Base-by-base conservation (phyloP, 441 rosid genomes). In the Caryocar brasiliense region DNA sequence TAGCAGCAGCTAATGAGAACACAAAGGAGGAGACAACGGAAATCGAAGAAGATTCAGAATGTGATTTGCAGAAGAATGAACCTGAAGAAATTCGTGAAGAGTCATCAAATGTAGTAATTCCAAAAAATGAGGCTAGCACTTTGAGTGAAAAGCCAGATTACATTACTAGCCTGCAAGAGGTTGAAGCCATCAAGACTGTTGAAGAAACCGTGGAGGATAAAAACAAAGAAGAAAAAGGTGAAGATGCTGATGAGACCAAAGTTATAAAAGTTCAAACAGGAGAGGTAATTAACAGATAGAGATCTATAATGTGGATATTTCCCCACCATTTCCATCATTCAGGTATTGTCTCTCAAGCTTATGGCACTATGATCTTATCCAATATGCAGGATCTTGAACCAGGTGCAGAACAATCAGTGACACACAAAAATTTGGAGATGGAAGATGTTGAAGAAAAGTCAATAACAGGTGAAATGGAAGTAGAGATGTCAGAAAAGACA, bases 301-400 rank as follows among this genome's bases (percentile, higher is more conserved):
- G 19, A 41, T 56, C 11, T 29, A 36, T 12, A n/a, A n/a, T n/a
- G n/a, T 9, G 11, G 29, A 6, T 39, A n/a, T 32, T 7, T 57
- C 14, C 25, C 30, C 23, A 39, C 34, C 49, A 20, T 43, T 39
- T 33, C 11, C 9, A 7, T 10, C 21, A 17, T 12, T 17, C 17
- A 27, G 4, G n/a, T 17, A n/a, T n/a, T 37, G 13, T 48, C 22
- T 51, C 18, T 9, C 18, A 9, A 27, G 54, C 18, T 52, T 35
- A 41, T 35, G 22, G 23, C 26, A 28, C 12, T 13, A 22, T 6
- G n/a, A n/a, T n/a, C 37, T 42, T 56, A 38, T 50, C 14, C 19
- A 1, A 42, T 40, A 40, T 27, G 37, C 61, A 71, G 66, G 59
- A 50, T 40, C 23, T 32, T 37, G 35, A 62, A 56, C 18, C 12